phyloP scores from a whole-genome alignment of 2,329 filamentous ascomycete species.

The Apiospora malaysiana region DNA sequence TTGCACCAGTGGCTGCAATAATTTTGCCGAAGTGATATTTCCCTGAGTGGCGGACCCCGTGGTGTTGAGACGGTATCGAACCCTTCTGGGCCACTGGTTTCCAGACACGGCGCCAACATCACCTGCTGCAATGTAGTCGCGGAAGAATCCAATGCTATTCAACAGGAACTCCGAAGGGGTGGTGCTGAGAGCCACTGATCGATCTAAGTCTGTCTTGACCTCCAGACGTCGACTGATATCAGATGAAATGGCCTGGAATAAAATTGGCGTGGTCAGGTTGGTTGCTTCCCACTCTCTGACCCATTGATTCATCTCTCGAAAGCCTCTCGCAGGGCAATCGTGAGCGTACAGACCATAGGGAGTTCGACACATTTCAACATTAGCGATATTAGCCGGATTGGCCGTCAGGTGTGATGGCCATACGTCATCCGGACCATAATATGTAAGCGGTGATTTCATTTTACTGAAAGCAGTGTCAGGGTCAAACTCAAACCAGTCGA shows the following conservation, averaged over 20 bases:
- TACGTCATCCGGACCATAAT: neutral
- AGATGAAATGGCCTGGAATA: neutral
- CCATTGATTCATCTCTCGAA: neutral
- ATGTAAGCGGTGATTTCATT: neutral
- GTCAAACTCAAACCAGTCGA: neutral
- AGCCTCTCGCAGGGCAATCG: neutral
- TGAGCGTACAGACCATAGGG: neutral
- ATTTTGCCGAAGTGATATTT: neutral
- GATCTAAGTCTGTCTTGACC: neutral
- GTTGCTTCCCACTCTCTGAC: neutral
- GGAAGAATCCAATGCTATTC: neutral
- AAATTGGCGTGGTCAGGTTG: neutral
- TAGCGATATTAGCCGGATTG: too few relatives aligned
- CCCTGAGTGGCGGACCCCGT: neutral
- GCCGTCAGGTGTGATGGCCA: neutral
- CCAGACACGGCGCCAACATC: neutral
- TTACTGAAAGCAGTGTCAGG: neutral
- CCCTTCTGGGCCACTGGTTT: neutral
- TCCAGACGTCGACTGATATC: neutral
- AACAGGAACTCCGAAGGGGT: neutral
- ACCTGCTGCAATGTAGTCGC: neutral
- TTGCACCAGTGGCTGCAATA: neutral
- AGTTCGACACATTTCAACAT: neutral
- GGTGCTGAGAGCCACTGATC: neutral
- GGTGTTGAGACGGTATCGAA: neutral